Percentiles rank a stretch among this genome's conserved stretches.
These are phyloP conservation scores for Backusella parvicylindrica DNA, from an alignment of 192 early-diverging fungal species.

Conservation along the genomic window DNA sequence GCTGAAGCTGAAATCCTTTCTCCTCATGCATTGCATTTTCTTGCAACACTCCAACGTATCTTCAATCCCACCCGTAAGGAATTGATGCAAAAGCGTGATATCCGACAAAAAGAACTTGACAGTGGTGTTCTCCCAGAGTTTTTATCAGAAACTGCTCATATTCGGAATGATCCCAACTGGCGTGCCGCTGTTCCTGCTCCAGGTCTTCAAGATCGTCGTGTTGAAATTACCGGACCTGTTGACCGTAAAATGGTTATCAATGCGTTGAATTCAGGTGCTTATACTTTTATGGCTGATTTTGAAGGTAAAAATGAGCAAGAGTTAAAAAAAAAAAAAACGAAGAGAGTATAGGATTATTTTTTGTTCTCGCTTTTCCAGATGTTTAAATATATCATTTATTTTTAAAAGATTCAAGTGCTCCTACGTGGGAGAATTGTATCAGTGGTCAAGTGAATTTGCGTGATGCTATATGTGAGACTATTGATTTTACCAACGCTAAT, in stretches of 20 bases:
- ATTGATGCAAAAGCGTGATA: conserved; percentile 75
- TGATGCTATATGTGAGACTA: conserved; percentile 84
- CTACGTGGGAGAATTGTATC: conserved; percentile 90
- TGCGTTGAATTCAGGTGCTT: conserved; percentile 90
- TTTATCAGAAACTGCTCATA: conserved; percentile 83
- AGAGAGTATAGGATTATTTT: too few relatives aligned
- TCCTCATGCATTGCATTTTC: conserved; percentile 75
- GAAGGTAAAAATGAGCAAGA: conserved; percentile 45
- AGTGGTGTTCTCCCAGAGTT: conserved; percentile 81
- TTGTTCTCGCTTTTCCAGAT: not conserved
- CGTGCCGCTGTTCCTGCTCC: conserved; percentile 83
- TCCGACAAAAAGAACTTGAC: conserved; percentile 77
- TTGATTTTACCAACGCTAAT: conserved; percentile 82
- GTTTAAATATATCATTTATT: not conserved
- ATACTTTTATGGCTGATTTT: conserved; percentile 97
- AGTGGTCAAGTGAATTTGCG: conserved; percentile 90
- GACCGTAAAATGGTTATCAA: conserved; percentile 99
- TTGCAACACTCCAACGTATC: conserved; percentile 84
- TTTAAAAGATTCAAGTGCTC: conserved; percentile 83
- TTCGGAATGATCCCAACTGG: conserved; percentile 89
- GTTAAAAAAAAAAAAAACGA: not conserved
- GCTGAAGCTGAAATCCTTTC: conserved; percentile 73
- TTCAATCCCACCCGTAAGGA: conserved; percentile 88
- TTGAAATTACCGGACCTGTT: conserved; percentile 96
- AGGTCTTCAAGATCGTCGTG: conserved; percentile 83